These are phyloP conservation scores for Epichloe baconii DNA, from an alignment of 2,329 filamentous ascomycete species.

Conservation along the genomic window DNA sequence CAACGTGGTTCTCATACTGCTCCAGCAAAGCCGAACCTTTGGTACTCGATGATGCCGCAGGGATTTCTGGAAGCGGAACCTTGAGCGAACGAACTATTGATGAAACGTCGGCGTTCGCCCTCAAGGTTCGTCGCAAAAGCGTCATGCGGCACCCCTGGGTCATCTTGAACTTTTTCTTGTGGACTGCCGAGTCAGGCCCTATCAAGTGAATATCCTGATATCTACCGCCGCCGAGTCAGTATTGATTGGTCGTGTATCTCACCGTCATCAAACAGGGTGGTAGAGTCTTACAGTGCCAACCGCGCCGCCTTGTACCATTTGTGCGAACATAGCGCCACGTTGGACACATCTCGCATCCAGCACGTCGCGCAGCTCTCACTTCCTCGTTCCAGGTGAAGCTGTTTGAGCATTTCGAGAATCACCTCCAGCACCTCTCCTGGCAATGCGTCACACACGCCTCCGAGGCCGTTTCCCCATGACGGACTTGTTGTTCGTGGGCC, in stretches of 20 bases:
- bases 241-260: too few species aligned
- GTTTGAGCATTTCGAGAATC: constrained; percentile 40
- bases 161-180: constrained; percentile 45
- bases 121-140: constrained; percentile 44
- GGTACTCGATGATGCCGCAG: constrained; percentile 15
- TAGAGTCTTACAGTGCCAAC: constrained; percentile 32
- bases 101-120: constrained; percentile 39
- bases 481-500: constrained; percentile 14
- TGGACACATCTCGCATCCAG: constrained; percentile 49
- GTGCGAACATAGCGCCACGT: constrained; percentile 34
- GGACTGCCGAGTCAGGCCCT: constrained; percentile 39
- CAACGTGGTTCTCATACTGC: constrained; percentile 44
- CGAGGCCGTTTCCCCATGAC: constrained; percentile 25
- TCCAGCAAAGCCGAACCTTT: constrained; percentile 24
- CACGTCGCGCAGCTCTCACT: constrained; percentile 48
- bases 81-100: constrained; percentile 43
- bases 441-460: constrained; percentile 34
- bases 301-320: constrained; percentile 40
- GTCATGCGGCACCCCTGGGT: constrained; percentile 38
- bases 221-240: constrained; percentile 15
- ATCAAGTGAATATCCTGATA: constrained; percentile 47
- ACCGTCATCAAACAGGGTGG: background rate
- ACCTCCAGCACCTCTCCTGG: constrained; percentile 46
- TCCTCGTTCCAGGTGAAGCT: constrained; percentile 32
- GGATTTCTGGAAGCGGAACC: constrained; percentile 32